These are phyloP conservation scores for Pichia kudriavzevii DNA, from an alignment of 1,139 yeast species.

Conservation along the genomic window DNA sequence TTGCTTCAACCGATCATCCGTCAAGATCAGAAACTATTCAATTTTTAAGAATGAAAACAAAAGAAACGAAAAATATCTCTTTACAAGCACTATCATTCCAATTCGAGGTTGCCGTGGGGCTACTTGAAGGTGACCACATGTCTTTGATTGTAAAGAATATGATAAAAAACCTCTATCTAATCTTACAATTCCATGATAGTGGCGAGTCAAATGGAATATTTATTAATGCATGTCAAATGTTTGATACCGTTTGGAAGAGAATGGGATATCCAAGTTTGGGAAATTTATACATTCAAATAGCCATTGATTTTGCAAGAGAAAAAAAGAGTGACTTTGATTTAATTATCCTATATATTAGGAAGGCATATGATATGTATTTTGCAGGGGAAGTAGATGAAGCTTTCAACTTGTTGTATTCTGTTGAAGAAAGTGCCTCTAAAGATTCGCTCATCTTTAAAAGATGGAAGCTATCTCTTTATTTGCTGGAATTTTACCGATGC, in stretches of 20 bases:
- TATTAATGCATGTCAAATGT: conserved; percentile 39
- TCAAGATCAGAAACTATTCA: conserved; percentile 53
- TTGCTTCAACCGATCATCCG: conserved; percentile 32
- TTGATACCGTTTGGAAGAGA: conserved; percentile 44
- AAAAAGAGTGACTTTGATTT: conserved; percentile 15
- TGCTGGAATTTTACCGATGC: conserved; percentile 33
- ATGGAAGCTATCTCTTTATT: conserved; percentile 33
- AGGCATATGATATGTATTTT: conserved; percentile 31
- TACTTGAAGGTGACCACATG: conserved; percentile 45
- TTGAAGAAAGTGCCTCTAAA: conserved; percentile 14
- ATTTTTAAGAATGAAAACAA: conserved; percentile 53
- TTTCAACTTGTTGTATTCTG: conserved; percentile 21
- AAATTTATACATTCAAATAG: conserved; percentile 39
- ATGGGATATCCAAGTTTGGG: conserved; percentile 42
- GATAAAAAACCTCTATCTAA: conserved; percentile 45
- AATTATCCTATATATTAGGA: conserved; percentile 30
- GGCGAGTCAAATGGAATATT: conserved; percentile 32
- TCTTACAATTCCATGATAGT: conserved; percentile 33
- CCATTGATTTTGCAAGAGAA: conserved; percentile 30
- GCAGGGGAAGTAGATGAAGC: conserved; percentile 37
- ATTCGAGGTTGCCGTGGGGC: conserved; percentile 47
- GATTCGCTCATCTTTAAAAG: conserved; percentile 34
- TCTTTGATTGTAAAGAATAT: conserved; percentile 43
- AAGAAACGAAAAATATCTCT: conserved; percentile 39
- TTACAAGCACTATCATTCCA: conserved; percentile 55